Evolutionary conservation across 2,329 filamentous ascomycete genomes (phyloP).

Genomic region (Colletotrichum destructivum): DNA sequence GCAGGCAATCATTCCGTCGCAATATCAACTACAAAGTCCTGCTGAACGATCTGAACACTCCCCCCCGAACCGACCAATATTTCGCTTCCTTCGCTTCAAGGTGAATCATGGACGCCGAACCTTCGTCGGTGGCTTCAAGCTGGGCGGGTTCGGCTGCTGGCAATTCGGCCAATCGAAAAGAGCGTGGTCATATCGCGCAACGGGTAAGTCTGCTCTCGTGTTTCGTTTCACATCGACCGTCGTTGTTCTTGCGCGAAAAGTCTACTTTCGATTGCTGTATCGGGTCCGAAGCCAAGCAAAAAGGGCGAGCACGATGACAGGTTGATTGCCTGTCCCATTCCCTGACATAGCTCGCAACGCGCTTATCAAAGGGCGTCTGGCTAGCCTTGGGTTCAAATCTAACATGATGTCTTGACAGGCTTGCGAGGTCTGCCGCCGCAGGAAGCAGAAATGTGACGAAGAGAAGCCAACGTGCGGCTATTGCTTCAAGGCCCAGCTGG

Average conservation of each 20-base stretch:
- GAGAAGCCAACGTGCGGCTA: constrained; percentile 72
- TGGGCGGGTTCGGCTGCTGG: constrained; percentile 51
- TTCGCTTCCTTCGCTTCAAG: constrained; percentile 36
- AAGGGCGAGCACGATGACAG: neutral
- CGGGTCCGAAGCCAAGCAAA: neutral
- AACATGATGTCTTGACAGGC: constrained; percentile 53
- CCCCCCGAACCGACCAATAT: neutral
- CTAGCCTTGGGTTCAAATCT: neutral
- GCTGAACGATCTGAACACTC: constrained; percentile 23
- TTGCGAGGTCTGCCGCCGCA: constrained; percentile 71
- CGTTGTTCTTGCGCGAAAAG: neutral
- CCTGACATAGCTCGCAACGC: neutral
- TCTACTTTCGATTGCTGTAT: neutral
- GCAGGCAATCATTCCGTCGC: constrained; percentile 23
- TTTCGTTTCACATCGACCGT: neutral
- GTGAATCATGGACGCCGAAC: constrained; percentile 42
- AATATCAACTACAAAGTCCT: constrained; percentile 24
- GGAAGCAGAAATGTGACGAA: constrained; percentile 78
- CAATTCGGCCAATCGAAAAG: constrained; percentile 53
- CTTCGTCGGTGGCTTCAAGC: constrained; percentile 46
- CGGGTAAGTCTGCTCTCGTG: constrained; percentile 49
- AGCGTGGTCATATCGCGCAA: constrained; percentile 57
- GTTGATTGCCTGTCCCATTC: neutral
- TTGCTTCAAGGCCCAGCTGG: constrained; percentile 57
- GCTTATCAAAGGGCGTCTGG: neutral